phyloP scores from a whole-genome alignment of 345 rosid genomes.

The Viola odorata region DNA sequence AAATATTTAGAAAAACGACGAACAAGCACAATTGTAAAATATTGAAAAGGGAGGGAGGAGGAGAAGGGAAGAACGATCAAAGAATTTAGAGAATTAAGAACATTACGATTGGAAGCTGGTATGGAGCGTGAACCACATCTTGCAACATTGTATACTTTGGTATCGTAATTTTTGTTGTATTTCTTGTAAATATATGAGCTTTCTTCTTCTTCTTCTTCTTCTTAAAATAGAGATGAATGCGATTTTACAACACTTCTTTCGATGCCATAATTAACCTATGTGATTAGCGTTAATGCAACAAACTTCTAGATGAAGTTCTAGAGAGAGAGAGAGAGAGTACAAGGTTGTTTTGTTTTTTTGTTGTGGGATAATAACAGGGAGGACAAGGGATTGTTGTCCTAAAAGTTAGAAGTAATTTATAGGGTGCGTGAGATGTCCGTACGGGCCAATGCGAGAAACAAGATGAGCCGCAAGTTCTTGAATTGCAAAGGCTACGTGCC shows the following conservation, averaged over 20 bases:
- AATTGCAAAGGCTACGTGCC: conserved; percentile 5
- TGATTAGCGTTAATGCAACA: background rate
- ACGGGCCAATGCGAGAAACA: conserved; percentile 26
- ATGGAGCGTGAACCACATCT: conserved; percentile 34
- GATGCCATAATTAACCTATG: no score
- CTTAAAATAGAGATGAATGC: conserved; percentile 1
- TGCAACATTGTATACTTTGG: conserved; percentile 32
- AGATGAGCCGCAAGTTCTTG: conserved; percentile 14
- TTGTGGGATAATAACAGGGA: conserved; percentile 28
- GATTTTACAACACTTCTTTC: no score
- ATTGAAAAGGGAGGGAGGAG: no score
- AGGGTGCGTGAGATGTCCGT: conserved; percentile 13
- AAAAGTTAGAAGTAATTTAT: conserved; percentile 19
- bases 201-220: background rate
- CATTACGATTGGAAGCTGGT: conserved; percentile 36
- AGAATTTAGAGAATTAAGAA: background rate
- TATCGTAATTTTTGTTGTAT: background rate
- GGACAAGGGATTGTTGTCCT: conserved; percentile 29
- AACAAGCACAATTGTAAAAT: no score
- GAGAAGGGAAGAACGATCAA: background rate
- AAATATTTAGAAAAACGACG: no score
- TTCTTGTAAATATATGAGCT: background rate
- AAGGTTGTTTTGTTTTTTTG: background rate
- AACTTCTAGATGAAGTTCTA: background rate
- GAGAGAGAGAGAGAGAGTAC: background rate